Base-by-base conservation (phyloP, 2,329 filamentous ascomycete species). In the Beauveria australis region DNA sequence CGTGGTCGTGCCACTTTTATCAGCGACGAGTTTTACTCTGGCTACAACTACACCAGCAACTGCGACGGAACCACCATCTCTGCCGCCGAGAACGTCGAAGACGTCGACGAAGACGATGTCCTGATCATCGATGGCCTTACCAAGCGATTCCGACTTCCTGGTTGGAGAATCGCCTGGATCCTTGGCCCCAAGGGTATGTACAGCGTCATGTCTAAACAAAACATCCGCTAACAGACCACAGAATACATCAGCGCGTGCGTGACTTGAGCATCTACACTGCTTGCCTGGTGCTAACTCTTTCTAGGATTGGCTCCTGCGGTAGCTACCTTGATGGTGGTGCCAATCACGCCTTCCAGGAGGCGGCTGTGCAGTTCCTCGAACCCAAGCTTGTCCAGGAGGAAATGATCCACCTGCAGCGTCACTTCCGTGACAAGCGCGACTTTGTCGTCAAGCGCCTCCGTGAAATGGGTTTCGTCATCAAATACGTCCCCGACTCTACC, bases 151-250 rank as follows among this genome's bases (percentile, higher is more conserved):
- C 88, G 93, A 66, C 86, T 97, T 37, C 93, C 93, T 1, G 93
- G 93, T 63, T 97, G 93, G 92, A 89, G 93, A 72, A 92, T 97
- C 48, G 92, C 93, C 7, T 97, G 93, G 93, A 92, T 97, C 67
- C 74, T 97, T 60, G 93, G 93, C 1, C 93, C 93, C 66, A 97
- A 96, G 79, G 75, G 75, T 76, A 68, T 67, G 74, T 61, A 46
- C 24, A 33, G 33, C 16, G 22, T 41, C 16, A 3, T 26, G 10
- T 22, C 18, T 18, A 12, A 1, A 33, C 7, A 28, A 8, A 46
- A 19, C 8, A n/a, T n/a, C 43, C 18, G 22, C 37, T 43, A 19
- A 41, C 52, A 55, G 7, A 16, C 16, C 7, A 16, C 47, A 76
- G 92, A 96, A 69, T 97, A 96, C 75, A 91, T 97, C 77, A 88